These are phyloP conservation scores for Zygotorulaspora danielsina DNA, from an alignment of 805 yeast species.

Conservation along the genomic window DNA sequence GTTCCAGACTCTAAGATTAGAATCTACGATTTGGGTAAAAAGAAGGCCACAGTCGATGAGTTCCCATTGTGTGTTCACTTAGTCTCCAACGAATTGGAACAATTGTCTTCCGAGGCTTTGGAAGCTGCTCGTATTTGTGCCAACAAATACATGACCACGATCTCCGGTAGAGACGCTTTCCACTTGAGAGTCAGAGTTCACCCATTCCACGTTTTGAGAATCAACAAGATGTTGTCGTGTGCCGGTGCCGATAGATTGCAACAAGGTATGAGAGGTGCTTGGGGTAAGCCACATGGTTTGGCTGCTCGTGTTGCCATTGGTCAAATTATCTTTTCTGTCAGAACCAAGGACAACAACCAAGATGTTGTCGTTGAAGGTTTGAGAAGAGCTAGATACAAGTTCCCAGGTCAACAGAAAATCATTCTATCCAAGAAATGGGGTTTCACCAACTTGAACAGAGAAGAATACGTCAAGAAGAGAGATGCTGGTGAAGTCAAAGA, in stretches of 20 bases:
- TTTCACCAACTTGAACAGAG: constrained; percentile 99
- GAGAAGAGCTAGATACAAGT: constrained; percentile 99
- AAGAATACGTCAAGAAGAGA: constrained; percentile 89
- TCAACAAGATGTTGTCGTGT: constrained; percentile 99
- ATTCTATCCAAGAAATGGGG: constrained; percentile 99
- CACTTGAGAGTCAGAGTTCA: constrained; percentile 99
- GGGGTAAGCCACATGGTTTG: constrained; percentile 99
- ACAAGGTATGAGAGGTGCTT: constrained; percentile 99
- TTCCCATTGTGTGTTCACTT: constrained; percentile 99
- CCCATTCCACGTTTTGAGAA: constrained; percentile 99
- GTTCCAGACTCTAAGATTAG: constrained; percentile 99
- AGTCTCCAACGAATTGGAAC: constrained; percentile 99
- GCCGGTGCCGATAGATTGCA: constrained; percentile 99
- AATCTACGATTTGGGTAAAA: constrained; percentile 98
- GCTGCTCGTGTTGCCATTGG: constrained; percentile 99
- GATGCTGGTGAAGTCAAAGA: constrained; percentile 98
- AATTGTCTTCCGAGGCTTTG: constrained; percentile 98
- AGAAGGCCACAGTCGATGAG: constrained; percentile 99
- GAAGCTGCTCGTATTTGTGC: constrained; percentile 99
- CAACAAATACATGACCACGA: constrained; percentile 97
- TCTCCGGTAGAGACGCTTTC: constrained; percentile 99
- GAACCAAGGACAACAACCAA: constrained; percentile 98
- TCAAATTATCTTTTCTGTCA: constrained; percentile 95
- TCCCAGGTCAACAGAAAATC: constrained; percentile 99
- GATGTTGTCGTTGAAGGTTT: constrained; percentile 97